Conservation (phyloP, 2,329 filamentous ascomycete species). For the Talaromyces sp. region DNA sequence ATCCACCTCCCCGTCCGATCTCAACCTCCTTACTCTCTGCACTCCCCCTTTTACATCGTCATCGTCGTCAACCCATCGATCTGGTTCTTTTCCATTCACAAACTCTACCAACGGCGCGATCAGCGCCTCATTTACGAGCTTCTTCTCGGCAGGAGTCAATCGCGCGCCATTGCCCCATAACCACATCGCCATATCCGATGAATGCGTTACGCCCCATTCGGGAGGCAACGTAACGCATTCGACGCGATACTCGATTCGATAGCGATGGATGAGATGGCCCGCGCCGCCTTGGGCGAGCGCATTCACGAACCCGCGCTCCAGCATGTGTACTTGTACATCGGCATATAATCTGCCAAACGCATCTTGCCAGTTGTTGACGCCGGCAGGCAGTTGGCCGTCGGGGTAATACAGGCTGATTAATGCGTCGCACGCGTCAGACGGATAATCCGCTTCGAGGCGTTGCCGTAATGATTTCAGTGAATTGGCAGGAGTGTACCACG, state of each 20-base stretch:
- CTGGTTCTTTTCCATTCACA: conserved; percentile 23
- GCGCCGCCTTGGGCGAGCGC: conserved; percentile 43
- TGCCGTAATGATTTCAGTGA: conserved; percentile 41
- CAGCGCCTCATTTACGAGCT: conserved; percentile 31
- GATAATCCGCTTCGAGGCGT: conserved; percentile 53
- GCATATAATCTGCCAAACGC: conserved; percentile 55
- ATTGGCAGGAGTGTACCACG: conserved; percentile 48
- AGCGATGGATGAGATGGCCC: conserved; percentile 48
- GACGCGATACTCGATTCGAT: conserved; percentile 54
- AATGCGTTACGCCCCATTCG: conserved; percentile 54
- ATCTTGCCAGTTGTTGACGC: conserved; percentile 47
- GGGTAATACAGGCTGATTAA: conserved; percentile 48
- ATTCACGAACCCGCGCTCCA: conserved; percentile 51
- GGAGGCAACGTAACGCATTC: conserved; percentile 44
- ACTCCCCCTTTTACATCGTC: conserved; percentile 24
- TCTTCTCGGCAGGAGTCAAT: conserved; percentile 45
- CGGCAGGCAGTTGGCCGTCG: conserved; percentile 34
- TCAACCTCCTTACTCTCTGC: conserved; percentile 44
- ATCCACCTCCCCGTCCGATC: conserved; percentile 44
- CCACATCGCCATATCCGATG: conserved; percentile 54
- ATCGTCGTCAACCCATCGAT: conserved; percentile 23
- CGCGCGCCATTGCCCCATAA: conserved; percentile 51
- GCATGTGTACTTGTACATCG: conserved; percentile 53
- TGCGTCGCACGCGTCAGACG: conserved; percentile 40
- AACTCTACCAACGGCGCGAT: conserved; percentile 31